Evolutionary conservation across 73 alveolate genomes (phyloP).

Genomic region (Durusdinium trenchii): DNA sequence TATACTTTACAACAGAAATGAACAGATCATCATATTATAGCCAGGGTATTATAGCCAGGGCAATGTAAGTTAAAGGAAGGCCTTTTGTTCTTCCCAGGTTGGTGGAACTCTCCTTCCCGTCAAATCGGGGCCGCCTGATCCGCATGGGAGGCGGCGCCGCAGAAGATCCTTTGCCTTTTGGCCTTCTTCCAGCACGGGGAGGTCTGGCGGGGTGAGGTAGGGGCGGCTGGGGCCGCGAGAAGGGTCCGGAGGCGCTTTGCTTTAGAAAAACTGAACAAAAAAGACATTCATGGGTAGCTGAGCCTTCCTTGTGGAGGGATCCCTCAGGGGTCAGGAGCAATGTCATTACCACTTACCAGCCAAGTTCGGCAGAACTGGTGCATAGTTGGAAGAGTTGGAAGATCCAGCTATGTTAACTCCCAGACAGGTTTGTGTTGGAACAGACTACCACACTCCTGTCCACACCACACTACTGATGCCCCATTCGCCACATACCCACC

Average conservation of each 20-base stretch:
- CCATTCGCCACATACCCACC: too few species aligned
- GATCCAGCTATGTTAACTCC: not conserved
- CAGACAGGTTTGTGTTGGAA: not conserved
- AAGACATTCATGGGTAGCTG: not conserved
- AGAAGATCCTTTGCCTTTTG: constrained; percentile 65
- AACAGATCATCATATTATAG: too few species aligned
- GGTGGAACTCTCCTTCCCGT: too few species aligned
- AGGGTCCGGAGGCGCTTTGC: not conserved
- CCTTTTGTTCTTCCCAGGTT: too few species aligned
- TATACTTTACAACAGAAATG: too few species aligned
- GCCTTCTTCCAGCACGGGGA: constrained; percentile 56
- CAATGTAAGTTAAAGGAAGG: too few species aligned
- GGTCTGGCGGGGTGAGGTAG: not conserved
- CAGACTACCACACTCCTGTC: too few species aligned
- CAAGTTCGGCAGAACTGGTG: too few species aligned
- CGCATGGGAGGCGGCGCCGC: constrained; percentile 62
- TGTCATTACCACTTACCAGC: too few species aligned
- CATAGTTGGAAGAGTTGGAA: not conserved
- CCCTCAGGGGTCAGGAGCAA: too few species aligned
- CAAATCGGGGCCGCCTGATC: not conserved
- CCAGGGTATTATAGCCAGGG: too few species aligned
- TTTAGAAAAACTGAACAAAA: not conserved
- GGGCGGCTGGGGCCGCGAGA: not conserved
- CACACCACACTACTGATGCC: not conserved
- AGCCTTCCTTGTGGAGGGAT: too few species aligned